A percentile compares a stretch with the other conserved stretches of the same genome.
phyloP scores from a whole-genome alignment of 768 basidiomycete species.

The Pleurotus tuber-regium region DNA sequence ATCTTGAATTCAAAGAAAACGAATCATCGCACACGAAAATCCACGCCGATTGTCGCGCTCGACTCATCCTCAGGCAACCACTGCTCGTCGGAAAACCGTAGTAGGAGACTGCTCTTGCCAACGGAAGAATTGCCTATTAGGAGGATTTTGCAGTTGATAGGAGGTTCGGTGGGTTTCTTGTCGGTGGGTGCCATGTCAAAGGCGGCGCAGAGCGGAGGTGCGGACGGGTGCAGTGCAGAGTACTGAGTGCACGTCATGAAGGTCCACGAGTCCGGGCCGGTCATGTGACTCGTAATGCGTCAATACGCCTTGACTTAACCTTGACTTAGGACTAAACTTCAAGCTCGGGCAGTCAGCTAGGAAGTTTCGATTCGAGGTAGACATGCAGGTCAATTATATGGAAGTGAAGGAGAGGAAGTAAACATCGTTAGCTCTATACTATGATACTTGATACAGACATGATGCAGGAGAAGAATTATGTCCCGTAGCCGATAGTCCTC shows the following conservation, averaged over 20 bases:
- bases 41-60: slow-evolving; percentile 82
- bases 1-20: background rate
- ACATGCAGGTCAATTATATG: too few relatives aligned
- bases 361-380: too few relatives aligned
- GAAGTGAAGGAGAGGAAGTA: too few relatives aligned
- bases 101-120: slow-evolving; percentile 86
- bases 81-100: slow-evolving; percentile 96
- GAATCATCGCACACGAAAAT: slow-evolving; percentile 65
- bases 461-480: too few relatives aligned
- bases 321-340: too few relatives aligned
- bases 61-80: slow-evolving; percentile 92
- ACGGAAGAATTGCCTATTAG: slow-evolving; percentile 89
- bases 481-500: too few relatives aligned
- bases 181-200: slow-evolving; percentile 17
- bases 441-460: too few relatives aligned
- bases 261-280: too few relatives aligned
- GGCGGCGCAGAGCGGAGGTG: background rate
- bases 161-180: slow-evolving; percentile 32
- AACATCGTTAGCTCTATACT: too few relatives aligned
- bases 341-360: too few relatives aligned
- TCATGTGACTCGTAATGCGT: background rate
- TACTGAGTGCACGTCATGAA: too few relatives aligned
- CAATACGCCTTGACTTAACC: too few relatives aligned
- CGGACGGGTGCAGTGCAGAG: background rate
- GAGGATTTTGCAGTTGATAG: slow-evolving; percentile 78